Conservation (phyloP, 2,329 filamentous ascomycete genomes). For the Hyphodiscus sp. region DNA sequence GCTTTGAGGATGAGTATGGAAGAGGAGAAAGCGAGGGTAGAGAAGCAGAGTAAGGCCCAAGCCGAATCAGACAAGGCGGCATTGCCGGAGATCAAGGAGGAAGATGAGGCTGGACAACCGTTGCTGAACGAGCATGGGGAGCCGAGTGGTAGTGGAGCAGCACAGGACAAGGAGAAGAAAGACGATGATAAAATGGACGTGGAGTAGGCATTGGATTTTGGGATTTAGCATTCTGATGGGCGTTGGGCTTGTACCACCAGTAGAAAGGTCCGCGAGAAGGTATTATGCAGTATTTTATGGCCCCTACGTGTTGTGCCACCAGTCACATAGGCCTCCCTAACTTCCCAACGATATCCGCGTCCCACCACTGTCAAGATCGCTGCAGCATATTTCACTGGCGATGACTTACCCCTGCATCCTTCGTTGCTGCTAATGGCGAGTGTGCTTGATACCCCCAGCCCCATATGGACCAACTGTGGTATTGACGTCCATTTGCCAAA, state of each 20-base stretch:
- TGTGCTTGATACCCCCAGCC: background rate
- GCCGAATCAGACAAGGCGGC: constrained; percentile 67
- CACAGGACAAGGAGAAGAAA: constrained; percentile 37
- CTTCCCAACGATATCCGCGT: background rate
- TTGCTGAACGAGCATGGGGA: constrained; percentile 59
- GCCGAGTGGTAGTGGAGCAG: constrained; percentile 50
- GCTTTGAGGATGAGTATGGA: constrained; percentile 97
- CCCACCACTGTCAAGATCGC: no score
- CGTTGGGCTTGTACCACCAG: constrained; percentile 30
- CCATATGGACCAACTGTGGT: no score
- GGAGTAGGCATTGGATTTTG: constrained; percentile 44
- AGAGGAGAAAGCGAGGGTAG: constrained; percentile 90
- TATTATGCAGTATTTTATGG: constrained; percentile 8
- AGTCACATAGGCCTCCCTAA: background rate
- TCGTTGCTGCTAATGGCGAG: background rate
- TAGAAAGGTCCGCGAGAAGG: constrained; percentile 24
- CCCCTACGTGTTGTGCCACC: background rate
- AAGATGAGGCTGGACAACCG: constrained; percentile 60
- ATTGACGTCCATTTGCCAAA: no score
- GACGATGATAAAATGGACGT: constrained; percentile 82
- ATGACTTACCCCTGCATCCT: background rate
- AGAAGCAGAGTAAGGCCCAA: constrained; percentile 74
- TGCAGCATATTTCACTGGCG: no score
- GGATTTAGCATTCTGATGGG: constrained; percentile 27
- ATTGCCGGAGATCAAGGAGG: constrained; percentile 77